A percentile compares a stretch with the other conserved stretches of the same genome.
Conservation (phyloP, 1,284 basidiomycete genomes). For the Cystobasidium sp. region DNA sequence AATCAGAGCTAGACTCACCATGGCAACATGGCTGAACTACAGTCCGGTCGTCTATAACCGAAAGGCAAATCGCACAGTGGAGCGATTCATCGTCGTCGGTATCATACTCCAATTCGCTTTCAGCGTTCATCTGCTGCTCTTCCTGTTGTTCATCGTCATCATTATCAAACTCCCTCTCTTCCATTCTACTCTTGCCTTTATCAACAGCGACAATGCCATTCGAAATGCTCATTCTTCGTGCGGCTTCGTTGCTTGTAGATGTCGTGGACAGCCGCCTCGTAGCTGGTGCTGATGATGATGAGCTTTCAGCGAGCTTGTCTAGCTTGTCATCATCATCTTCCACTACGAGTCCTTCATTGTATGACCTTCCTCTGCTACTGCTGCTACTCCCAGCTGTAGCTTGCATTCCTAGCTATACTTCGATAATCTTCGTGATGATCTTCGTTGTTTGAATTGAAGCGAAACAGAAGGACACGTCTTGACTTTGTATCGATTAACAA, state of each 20-base stretch:
- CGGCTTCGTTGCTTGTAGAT: not conserved
- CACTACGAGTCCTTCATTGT: not conserved
- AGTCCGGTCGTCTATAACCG: constrained; percentile 52
- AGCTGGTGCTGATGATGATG: constrained; percentile 2
- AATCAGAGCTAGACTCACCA: constrained; percentile 38
- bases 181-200: constrained; percentile 27
- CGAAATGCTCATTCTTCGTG: not conserved
- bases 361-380: not conserved
- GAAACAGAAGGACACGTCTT: not conserved
- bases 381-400: not conserved
- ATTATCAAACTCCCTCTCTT: not conserved
- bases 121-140: not conserved
- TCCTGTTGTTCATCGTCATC: not conserved
- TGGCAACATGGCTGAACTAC: constrained; percentile 54
- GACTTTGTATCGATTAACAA: not conserved
- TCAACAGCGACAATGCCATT: not conserved
- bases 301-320: constrained; percentile 7
- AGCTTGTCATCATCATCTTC: not conserved
- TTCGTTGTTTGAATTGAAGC: not conserved
- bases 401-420: not conserved
- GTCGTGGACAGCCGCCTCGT: not conserved
- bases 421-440: not conserved
- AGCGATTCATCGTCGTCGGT: constrained; percentile 47
- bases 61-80: constrained; percentile 55
- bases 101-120: constrained; percentile 13